Evolutionary conservation across 257 asterid species (phyloP), one percentile per base, ranked within the genome.

Genomic region (Handroanthus guayacan): DNA sequence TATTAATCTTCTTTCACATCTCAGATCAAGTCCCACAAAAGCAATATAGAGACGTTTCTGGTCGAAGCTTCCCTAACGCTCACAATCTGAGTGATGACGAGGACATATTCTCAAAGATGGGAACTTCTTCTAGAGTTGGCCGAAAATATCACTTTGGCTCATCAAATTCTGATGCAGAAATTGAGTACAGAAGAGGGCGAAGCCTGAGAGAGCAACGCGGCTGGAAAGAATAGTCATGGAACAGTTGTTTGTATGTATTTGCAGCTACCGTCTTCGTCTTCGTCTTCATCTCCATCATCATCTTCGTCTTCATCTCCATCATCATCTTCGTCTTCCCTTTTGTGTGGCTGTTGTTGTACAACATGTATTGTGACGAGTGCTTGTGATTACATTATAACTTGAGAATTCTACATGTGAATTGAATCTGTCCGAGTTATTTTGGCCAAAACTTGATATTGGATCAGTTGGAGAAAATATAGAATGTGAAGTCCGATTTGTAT

Each of bases 141-240:
- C 77, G 90, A 62, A 89, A 84, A 79, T 73, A 87, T 55, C 80
- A 81, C 61, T 82, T 74, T 57, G 90, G 94, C 51, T 84, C 84
- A 71, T 87, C 91, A 66, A 85, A 79, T 72, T 89, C 94, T 9
- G 94, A 89, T 82, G 92, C 94, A 34, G 92, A 87, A 82, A 61
- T 89, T 43, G 94, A 89, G 75, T 89, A 87, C 76, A 75, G 92
- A 68, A 89, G 95, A 81, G 87, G 90, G 39, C 79, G 89, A 69
- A 87, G 94, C 82, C 74, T 84, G 48, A 61, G 89, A 79, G 86
- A 89, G 77, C 85, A 89, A 44, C 43, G 67, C 13, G 31, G 12
- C 71, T 39, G 57, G 66, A 45, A 66, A 37, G 55, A 58, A 70
- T 78, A 78, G 71, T 81, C 17, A 65, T 65, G 47, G 14, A 6